Conservation (phyloP, 495 filamentous ascomycete species). For the Aspergillus nanangensis region DNA sequence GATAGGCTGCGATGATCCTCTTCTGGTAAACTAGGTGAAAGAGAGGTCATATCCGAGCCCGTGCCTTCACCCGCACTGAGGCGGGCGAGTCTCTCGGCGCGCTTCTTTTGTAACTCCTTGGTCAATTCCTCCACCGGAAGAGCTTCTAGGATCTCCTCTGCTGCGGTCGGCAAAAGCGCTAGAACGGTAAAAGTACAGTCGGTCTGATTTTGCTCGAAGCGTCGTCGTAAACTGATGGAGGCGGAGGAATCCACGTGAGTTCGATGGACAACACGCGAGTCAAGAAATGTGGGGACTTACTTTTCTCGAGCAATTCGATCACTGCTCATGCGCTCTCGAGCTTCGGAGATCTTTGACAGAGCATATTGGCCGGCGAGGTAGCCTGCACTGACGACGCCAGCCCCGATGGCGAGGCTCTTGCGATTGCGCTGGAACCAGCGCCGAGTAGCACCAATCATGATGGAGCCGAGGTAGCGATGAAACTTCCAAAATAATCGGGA, state of each 20-base stretch:
- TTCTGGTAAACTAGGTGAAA: slow-evolving; percentile 73
- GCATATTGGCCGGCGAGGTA: slow-evolving; percentile 94
- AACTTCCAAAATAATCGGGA: slow-evolving; percentile 4
- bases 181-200: slow-evolving; percentile 98
- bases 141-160: slow-evolving; percentile 79
- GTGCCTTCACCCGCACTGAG: slow-evolving; percentile 46
- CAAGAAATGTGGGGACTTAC: slow-evolving; percentile 45
- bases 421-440: slow-evolving; percentile 91
- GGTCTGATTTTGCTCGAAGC: slow-evolving; percentile 98
- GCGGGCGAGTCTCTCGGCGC: slow-evolving; percentile 67
- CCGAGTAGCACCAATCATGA: slow-evolving; percentile 78
- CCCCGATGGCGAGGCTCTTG: slow-evolving; percentile 79
- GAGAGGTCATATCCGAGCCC: slow-evolving; percentile 60
- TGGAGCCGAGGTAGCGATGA: slow-evolving; percentile 17
- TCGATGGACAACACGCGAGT: too few species aligned
- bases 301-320: slow-evolving; percentile 95
- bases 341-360: slow-evolving; percentile 81
- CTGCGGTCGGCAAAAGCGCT: slow-evolving; percentile 86
- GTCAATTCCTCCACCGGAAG: slow-evolving; percentile 87
- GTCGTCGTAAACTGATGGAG: slow-evolving; percentile 73
- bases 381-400: slow-evolving; percentile 80
- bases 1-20: slow-evolving; percentile 76
- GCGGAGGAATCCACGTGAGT: neutral
- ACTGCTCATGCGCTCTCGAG: slow-evolving; percentile 89
- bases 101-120: slow-evolving; percentile 89